A percentile compares a stretch with the other conserved stretches of the same genome.
Conservation (phyloP, 495 filamentous ascomycete genomes). For the Emericellopsis terricola region DNA sequence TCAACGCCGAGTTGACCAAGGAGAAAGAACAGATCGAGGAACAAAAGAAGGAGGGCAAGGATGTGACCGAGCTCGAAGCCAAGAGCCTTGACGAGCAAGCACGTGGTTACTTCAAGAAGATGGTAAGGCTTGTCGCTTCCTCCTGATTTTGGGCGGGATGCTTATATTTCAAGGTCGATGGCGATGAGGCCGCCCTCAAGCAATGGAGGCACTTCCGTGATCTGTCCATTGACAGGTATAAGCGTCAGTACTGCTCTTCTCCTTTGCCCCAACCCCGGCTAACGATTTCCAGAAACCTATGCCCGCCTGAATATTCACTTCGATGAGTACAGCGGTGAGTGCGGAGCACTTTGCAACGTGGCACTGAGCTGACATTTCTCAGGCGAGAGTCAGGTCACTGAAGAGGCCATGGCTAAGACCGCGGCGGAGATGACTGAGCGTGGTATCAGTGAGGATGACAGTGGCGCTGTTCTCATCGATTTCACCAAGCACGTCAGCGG, state of each 20-base stretch:
- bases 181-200: conserved; percentile 55
- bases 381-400: conserved; percentile 80
- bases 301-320: conserved; percentile 80
- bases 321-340: conserved; percentile 47
- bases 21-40: conserved; percentile 35
- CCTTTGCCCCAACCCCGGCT: neutral
- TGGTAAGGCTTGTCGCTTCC: conserved; percentile 20
- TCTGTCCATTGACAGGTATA: conserved; percentile 73
- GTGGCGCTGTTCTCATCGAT: conserved; percentile 81
- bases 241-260: conserved; percentile 14
- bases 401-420: conserved; percentile 59
- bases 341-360: too few relatives aligned
- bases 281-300: conserved; percentile 36
- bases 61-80: conserved; percentile 25
- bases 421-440: conserved; percentile 49
- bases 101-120: conserved; percentile 72
- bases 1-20: conserved; percentile 35
- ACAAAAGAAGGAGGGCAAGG: conserved; percentile 30
- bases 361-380: too few relatives aligned
- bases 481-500: conserved; percentile 55
- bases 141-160: neutral
- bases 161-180: conserved; percentile 31
- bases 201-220: conserved; percentile 81
- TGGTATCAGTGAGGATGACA: conserved; percentile 59
- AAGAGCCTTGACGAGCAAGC: conserved; percentile 44